phyloP scores from a whole-genome alignment of 2,329 filamentous ascomycete genomes.

The Cordyceps fumosorosea region DNA sequence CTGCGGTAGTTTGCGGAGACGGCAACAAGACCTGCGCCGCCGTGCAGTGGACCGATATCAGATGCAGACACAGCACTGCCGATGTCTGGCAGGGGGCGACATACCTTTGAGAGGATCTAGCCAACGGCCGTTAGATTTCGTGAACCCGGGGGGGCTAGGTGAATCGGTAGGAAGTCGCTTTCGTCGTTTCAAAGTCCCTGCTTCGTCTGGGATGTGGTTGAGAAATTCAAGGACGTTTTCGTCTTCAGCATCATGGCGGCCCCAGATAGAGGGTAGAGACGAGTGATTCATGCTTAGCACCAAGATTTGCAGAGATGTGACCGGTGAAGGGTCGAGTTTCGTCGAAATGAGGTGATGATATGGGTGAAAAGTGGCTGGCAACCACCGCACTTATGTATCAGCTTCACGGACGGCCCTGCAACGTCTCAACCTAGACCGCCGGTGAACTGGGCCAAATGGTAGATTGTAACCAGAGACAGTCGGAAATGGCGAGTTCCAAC shows the following conservation, averaged over 20 bases:
- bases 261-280: constrained; percentile 24
- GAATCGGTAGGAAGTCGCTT: constrained; percentile 2
- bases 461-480: not conserved
- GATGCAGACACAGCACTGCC: not conserved
- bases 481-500: not conserved
- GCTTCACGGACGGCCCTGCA: not conserved
- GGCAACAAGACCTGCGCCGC: not conserved
- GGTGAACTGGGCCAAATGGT: not conserved
- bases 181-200: constrained; percentile 3
- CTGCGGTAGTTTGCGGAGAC: not conserved
- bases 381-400: not conserved
- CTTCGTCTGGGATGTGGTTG: constrained; percentile 21
- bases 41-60: not conserved
- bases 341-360: not conserved
- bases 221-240: constrained; percentile 28
- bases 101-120: constrained; percentile 12
- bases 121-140: constrained; percentile 11
- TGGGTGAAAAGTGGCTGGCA: not conserved
- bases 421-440: not conserved
- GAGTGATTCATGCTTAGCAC: constrained; percentile 2
- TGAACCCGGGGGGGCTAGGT: constrained; percentile 9
- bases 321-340: not conserved
- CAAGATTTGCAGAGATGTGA: not conserved
- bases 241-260: constrained; percentile 30
- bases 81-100: not conserved